phyloP scores from a whole-genome alignment of 768 basidiomycete species.

The Hericium rajendrae region DNA sequence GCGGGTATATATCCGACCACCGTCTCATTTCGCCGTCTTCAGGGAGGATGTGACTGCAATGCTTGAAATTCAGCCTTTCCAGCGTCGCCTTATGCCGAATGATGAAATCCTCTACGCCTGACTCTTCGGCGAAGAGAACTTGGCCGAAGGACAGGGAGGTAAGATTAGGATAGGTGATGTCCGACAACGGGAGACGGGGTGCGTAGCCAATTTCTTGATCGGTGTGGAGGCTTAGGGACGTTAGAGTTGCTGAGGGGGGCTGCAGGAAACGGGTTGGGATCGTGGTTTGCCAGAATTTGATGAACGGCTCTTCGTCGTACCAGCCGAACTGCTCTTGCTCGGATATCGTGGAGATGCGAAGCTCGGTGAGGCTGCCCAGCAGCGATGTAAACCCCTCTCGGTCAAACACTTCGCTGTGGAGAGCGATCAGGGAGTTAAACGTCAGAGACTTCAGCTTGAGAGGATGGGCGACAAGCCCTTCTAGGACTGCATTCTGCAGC shows the following conservation, averaged over 20 bases:
- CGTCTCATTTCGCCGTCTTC: background rate
- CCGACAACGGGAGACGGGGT: background rate
- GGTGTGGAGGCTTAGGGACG: background rate
- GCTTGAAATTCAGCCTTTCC: background rate
- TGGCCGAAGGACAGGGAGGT: background rate
- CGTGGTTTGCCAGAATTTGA: background rate
- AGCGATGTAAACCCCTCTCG: background rate
- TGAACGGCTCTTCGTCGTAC: background rate
- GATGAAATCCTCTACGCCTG: conserved; percentile 3
- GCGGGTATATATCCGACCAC: background rate
- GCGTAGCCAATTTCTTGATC: background rate
- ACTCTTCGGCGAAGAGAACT: background rate
- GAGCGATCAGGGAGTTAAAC: background rate
- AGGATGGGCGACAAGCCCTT: background rate
- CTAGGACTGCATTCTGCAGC: background rate
- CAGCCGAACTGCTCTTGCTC: background rate
- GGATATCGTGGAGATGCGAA: background rate
- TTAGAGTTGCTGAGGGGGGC: background rate
- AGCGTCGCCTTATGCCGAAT: background rate
- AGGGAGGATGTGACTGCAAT: background rate
- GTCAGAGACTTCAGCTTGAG: background rate
- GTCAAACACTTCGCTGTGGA: background rate
- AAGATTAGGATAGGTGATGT: background rate
- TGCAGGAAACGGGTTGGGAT: background rate
- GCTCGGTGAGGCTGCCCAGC: background rate